A percentile compares a stretch with the other conserved stretches of the same genome.
phyloP scores from a whole-genome alignment of 2,329 filamentous ascomycete genomes.

The Sarocladium strictum region DNA sequence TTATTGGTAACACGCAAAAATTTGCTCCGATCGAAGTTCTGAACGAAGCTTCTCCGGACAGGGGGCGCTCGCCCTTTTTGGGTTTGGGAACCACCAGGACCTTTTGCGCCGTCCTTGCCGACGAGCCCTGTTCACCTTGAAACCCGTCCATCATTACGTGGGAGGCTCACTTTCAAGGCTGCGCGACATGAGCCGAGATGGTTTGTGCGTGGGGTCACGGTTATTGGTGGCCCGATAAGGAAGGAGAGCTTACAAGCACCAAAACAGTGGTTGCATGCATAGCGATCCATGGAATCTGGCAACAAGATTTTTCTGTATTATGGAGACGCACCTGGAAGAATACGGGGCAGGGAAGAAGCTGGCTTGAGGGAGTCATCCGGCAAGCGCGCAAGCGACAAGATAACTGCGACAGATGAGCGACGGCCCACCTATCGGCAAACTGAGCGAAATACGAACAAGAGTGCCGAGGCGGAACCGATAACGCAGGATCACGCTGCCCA shows the following conservation, averaged over 20 bases:
- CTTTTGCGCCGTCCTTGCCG: neutral
- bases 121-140: neutral
- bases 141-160: neutral
- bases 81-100: neutral
- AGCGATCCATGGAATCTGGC: neutral
- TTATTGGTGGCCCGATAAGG: neutral
- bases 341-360: neutral
- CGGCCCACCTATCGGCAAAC: neutral
- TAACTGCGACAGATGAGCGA: neutral
- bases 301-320: neutral
- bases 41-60: constrained; percentile 1
- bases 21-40: constrained; percentile 5
- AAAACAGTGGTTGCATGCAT: neutral
- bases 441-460: neutral
- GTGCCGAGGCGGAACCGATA: neutral
- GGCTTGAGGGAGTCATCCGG: neutral
- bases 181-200: neutral
- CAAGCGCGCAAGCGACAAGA: neutral
- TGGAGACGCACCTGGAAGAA: neutral
- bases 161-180: neutral
- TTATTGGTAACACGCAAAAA: neutral
- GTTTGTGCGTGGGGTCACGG: neutral
- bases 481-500: neutral
- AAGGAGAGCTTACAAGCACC: constrained; percentile 5
- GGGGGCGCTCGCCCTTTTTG: neutral